These are phyloP conservation scores for Saccharomyces hybrid DNA, from an alignment of 1,139 yeast species.

Conservation along the genomic window DNA sequence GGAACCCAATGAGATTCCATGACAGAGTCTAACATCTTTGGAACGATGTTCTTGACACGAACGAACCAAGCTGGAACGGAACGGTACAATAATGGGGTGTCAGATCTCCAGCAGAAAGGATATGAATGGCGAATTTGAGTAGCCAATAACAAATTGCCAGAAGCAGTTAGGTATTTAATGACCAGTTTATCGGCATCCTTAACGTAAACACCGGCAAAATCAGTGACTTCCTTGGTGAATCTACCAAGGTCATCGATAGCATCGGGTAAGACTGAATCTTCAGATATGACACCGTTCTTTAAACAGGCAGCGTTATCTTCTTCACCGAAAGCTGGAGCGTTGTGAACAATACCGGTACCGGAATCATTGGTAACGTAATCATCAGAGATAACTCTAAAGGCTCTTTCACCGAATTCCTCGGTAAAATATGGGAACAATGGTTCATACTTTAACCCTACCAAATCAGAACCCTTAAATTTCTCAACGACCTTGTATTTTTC, in stretches of 20 bases:
- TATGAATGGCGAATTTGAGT: constrained; percentile 90
- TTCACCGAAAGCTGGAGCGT: constrained; percentile 98
- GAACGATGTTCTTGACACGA: constrained; percentile 76
- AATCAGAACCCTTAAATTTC: constrained; percentile 66
- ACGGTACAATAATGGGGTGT: constrained; percentile 91
- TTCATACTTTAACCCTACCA: constrained; percentile 68
- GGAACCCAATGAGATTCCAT: constrained; percentile 95
- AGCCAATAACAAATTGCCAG: constrained; percentile 66
- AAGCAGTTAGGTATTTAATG: constrained; percentile 71
- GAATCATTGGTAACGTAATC: constrained; percentile 85
- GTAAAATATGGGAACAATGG: constrained; percentile 80
- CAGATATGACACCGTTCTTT: constrained; percentile 64
- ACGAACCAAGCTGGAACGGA: constrained; percentile 99
- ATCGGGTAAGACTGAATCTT: constrained; percentile 70
- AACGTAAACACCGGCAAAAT: constrained; percentile 77
- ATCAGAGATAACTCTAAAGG: constrained; percentile 72
- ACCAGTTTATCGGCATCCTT: constrained; percentile 93
- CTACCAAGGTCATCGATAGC: constrained; percentile 90
- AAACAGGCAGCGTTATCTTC: constrained; percentile 86
- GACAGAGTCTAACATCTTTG: constrained; percentile 81
- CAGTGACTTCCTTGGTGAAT: constrained; percentile 66
- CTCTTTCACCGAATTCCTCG: constrained; percentile 65
- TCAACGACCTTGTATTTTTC: constrained; percentile 83
- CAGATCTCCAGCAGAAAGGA: constrained; percentile 99
- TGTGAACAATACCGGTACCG: constrained; percentile 99